phyloP scores from a whole-genome alignment of 192 early-diverging fungal species.

The Linnemannia zychae region DNA sequence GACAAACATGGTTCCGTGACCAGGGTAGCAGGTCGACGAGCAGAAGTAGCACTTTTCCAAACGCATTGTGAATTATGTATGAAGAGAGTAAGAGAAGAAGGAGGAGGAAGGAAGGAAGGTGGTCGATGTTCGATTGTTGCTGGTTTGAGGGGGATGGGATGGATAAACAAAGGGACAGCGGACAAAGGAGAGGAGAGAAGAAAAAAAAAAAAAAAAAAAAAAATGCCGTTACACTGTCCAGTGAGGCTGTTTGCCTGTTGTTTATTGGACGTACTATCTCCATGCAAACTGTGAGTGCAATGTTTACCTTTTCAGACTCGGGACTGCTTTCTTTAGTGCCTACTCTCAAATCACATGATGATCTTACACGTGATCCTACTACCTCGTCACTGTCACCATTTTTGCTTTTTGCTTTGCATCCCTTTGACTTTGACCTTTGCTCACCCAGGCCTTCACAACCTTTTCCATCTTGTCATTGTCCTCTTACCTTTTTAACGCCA shows the following conservation, averaged over 20 bases:
- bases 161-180: slow-evolving; percentile 5
- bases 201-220: slow-evolving; percentile 15
- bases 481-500: background rate
- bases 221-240: background rate
- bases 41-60: slow-evolving; percentile 99
- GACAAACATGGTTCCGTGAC: slow-evolving; percentile 99
- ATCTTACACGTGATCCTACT: background rate
- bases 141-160: background rate
- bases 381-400: too few relatives aligned
- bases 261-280: background rate
- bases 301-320: background rate
- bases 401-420: too few relatives aligned
- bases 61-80: slow-evolving; percentile 75
- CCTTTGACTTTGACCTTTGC: too few relatives aligned
- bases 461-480: background rate
- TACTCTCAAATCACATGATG: background rate
- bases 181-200: background rate
- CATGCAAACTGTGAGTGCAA: background rate
- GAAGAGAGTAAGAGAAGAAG: background rate
- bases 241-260: too few relatives aligned
- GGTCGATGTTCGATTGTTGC: background rate
- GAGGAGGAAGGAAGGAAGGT: slow-evolving; percentile 2
- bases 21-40: slow-evolving; percentile 96
- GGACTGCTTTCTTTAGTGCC: slow-evolving; percentile 1
- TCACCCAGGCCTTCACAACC: background rate